Evolutionary conservation across 768 basidiomycete genomes (phyloP), one percentile per base, ranked within the genome.

Genomic region (Tephrocybe rancida): DNA sequence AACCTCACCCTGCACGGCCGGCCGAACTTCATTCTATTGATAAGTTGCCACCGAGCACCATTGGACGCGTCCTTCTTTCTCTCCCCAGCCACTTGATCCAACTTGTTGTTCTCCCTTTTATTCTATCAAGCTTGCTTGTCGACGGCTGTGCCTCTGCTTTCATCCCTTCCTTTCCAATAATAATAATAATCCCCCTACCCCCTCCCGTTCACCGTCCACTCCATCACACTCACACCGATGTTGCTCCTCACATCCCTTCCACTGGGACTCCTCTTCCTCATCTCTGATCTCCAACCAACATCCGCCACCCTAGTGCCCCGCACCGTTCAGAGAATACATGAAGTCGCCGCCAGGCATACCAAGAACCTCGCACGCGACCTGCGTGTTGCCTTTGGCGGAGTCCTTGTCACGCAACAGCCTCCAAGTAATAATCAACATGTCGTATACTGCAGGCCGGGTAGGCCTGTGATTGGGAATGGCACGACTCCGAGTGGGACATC

Each of bases 361-460:
- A 78, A 80, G 43, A 78, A 69, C 50, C 73, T 92, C 25, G 86
- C 88, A 16, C 78, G 77, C 50, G 90, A 92, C 67, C 75, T 92
- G 51, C 85, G 88, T 25, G 62, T 84, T 29, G 86, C 85, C 11
- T 83, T 91, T 62, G 70, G 77, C 19, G 75, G 78, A 21, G 70
- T 86, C 22, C 72, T 86, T 10, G 70, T 77, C 26, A 65, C 78
- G 13, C 75, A n/a, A n/a, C n/a, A 81, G 49, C 55, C 57, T 37
- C 46, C 49, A 53, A 50, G 47, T 43, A 35, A 39, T 19, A 55
- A 43, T 50, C 58, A 49, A 29, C 66, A 70, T 29, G 69, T 73
- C 48, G 69, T 81, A 13, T 80, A 78, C 61, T 79, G 80, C 67
- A 77, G 77, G 59, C 58, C 72, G 13, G 64, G 70, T 13, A 72